These are phyloP conservation scores for Puccinia polysora DNA, from an alignment of 1,284 basidiomycete species.

Conservation along the genomic window DNA sequence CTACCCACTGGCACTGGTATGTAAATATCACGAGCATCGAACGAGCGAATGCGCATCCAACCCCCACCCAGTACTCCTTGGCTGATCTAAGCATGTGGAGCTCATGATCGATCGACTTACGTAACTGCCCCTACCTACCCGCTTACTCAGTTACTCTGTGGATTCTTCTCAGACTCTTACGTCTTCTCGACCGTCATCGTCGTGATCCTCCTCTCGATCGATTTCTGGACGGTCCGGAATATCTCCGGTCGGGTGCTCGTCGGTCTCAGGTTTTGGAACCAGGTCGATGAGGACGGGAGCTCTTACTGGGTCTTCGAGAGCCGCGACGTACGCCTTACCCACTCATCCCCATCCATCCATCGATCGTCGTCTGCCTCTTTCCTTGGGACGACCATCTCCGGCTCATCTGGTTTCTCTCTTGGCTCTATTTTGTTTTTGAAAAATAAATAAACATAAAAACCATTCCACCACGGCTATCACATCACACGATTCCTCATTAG, in stretches of 20 bases:
- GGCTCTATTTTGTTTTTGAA: no score
- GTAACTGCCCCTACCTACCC: neutral
- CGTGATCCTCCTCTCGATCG: conserved; percentile 82
- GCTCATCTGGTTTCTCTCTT: neutral
- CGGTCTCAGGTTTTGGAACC: conserved; percentile 91
- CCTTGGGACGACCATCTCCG: neutral
- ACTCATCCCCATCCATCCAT: no score
- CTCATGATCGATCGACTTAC: neutral
- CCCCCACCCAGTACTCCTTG: conserved; percentile 74
- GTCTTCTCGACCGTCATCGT: conserved; percentile 66
- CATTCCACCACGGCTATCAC: no score
- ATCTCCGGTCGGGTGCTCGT: conserved; percentile 84
- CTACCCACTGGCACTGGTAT: no score
- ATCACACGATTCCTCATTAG: conserved; percentile 56
- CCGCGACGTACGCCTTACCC: conserved; percentile 45
- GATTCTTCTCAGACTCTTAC: conserved; percentile 31
- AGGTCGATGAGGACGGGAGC: conserved; percentile 91
- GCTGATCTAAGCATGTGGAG: conserved; percentile 46
- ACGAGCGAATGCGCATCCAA: no score
- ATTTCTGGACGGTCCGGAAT: conserved; percentile 96
- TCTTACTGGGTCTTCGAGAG: conserved; percentile 92
- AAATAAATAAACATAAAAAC: no score
- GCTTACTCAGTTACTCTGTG: conserved; percentile 10
- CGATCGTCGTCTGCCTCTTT: no score
- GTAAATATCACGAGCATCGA: no score